Evolutionary conservation across 805 yeast genomes (phyloP).

Genomic region (Cyberlindnera mycetangii): DNA sequence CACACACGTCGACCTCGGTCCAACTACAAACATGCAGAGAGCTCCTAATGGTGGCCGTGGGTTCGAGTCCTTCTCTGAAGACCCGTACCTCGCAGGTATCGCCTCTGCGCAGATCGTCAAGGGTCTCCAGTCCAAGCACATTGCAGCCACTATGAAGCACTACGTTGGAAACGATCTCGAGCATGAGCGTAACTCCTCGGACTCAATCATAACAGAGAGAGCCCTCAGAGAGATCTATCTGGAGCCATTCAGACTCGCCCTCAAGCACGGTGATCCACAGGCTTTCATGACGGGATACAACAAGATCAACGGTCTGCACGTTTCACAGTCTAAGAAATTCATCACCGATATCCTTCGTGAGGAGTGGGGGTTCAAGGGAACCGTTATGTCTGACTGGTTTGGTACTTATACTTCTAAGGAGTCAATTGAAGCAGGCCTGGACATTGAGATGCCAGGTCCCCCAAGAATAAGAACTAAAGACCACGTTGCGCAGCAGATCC

Average conservation of each 20-base stretch:
- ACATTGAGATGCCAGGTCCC: conserved; percentile 65
- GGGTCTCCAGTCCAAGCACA: conserved; percentile 50
- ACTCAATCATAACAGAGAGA: conserved; percentile 49
- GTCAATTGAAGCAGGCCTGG: conserved; percentile 51
- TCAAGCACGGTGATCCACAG: conserved; percentile 49
- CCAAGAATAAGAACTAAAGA: conserved; percentile 41
- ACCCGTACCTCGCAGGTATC: conserved; percentile 47
- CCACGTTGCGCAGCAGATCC: conserved; percentile 38
- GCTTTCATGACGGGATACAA: conserved; percentile 61
- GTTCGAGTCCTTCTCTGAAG: conserved; percentile 61
- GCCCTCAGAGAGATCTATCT: conserved; percentile 62
- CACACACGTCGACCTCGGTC: conserved; percentile 47
- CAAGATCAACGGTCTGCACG: conserved; percentile 57
- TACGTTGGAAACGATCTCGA: conserved; percentile 55
- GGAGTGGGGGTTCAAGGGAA: conserved; percentile 56
- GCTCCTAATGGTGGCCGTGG: conserved; percentile 63
- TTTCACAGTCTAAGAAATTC: conserved; percentile 40
- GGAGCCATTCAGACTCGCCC: conserved; percentile 56
- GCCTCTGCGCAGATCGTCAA: conserved; percentile 45
- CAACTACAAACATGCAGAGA: conserved; percentile 50
- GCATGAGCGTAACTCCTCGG: conserved; percentile 44
- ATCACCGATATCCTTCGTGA: conserved; percentile 43
- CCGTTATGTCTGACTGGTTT: conserved; percentile 59
- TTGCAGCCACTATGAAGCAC: conserved; percentile 55
- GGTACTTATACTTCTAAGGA: conserved; percentile 49